Evolutionary conservation across 129 eudicot species (phyloP), one percentile per base, ranked within the genome.

Genomic region (Silybum marianum): DNA sequence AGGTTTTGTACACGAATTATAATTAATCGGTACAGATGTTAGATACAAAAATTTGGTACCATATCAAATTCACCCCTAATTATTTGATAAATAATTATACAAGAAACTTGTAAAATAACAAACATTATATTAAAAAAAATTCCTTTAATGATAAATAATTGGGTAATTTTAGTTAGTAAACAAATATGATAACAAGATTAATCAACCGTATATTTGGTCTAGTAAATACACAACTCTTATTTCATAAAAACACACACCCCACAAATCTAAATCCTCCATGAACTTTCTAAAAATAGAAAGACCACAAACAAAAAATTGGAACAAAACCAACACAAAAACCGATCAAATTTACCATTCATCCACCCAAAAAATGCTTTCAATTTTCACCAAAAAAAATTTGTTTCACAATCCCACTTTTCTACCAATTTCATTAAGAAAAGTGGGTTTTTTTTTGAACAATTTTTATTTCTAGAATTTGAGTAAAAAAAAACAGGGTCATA

Each of bases 191-290:
- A 7, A 38, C 66, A 58, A 58, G 24, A 58, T 58, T 18, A 51
- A 51, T 51, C 7, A 51, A 16, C 63, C 63, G 22, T 51, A 16
- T 48, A 48, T 48, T 48, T 14, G 62, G 19, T 48, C 19, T 48
- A 48, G 62, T 18, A 76, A 69, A 54, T 63, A 69, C 73, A 54
- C 10, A 82, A 82, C 65, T 51, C 74, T 24, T 48, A 54, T 70
- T 77, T 62, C 70, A 77, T 72, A 78, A 83, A 83, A 83, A 78
- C 73, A 82, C 67, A 36, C 68, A 82, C 68, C 79, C 86, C 74
- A 32, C 36, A 71, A 69, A 69, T 82, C 9, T 1, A 32, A 72
- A 16, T 63, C 23, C 25, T 78, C 63, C 14, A 32, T 48, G 7
- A 58, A 25, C 10, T 78, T 78, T 78, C 86, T 78, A 83, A 78